Percentiles rank a stretch among this genome's conserved stretches.
phyloP scores from a whole-genome alignment of 1,139 yeast species.

The Sugiyamaella sp. region DNA sequence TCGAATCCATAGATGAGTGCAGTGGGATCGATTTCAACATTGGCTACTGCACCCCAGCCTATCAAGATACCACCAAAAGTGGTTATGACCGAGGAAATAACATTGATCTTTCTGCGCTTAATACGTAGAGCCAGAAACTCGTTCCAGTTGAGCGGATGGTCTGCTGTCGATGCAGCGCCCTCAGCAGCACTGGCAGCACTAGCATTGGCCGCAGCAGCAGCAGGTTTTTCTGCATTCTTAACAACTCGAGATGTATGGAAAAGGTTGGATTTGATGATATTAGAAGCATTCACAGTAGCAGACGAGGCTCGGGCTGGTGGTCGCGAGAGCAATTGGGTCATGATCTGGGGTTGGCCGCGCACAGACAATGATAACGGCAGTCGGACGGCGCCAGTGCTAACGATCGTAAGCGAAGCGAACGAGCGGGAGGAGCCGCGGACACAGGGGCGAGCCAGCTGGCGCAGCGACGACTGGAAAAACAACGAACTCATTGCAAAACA shows the following conservation, averaged over 20 bases:
- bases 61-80: conserved; percentile 67
- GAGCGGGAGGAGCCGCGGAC: too few relatives aligned
- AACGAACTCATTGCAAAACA: background rate
- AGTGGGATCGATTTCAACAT: conserved; percentile 81
- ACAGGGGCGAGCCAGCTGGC: too few relatives aligned
- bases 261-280: conserved; percentile 4
- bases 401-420: background rate
- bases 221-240: background rate
- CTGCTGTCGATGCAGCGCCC: background rate
- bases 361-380: background rate
- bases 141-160: conserved; percentile 59
- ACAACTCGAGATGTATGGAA: conserved; percentile 4
- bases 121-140: conserved; percentile 77
- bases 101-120: conserved; percentile 70
- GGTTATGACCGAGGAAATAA: conserved; percentile 66
- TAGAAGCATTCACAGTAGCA: background rate
- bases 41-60: conserved; percentile 78
- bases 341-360: background rate
- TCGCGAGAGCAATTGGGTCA: background rate
- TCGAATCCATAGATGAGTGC: conserved; percentile 84
- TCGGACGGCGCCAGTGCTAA: background rate
- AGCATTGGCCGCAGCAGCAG: background rate
- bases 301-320: background rate
- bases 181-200: conserved; percentile 2
- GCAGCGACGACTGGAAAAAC: too few relatives aligned